Base-by-base conservation (phyloP, 345 rosid genomes). In the Hevea brasiliensis region DNA sequence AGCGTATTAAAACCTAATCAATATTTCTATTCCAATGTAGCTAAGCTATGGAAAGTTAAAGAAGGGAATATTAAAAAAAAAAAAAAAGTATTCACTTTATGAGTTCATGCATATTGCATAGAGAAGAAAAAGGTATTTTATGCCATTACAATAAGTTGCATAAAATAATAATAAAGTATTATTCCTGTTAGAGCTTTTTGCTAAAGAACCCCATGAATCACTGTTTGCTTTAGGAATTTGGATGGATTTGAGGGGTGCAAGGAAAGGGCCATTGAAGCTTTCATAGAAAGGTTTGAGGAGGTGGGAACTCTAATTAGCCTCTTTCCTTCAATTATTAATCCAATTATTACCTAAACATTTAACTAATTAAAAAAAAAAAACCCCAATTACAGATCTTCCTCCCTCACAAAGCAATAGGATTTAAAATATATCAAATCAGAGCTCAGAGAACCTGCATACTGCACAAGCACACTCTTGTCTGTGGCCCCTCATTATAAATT, bases 311-410 rank as follows among this genome's bases (percentile, higher is more conserved):
- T 62, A 61, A 67, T 70, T 40, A 32, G 37, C 3, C 3, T 32
- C 4, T 32, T 32, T 4, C 37, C 72, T 44, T 66, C 79, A 74
- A 81, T 84, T 74, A 80, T 80, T 67, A 72, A 57, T 45, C 63
- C 58, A 78, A 61, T 68, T 62, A 54, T 48, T 8, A 67, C 7
- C 60, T 13, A 18, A n/a, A 59, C 8, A 37, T 45, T 2, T 26
- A 44, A 60, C 12, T 26, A 56, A 48, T 7, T 14, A 14, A 48
- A 18, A 20, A 48, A 11, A 23, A 3, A 20, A 7, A 8, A n/a
- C n/a, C n/a, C 14, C 18, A 21, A 20, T 14, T 6, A n/a, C 51
- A 26, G 41, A 71, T 55, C 29, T 73, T 47, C 42, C 29, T 73
- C 26, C 23, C 68, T 18, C 23, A 29, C 2, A 35, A 50, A 27